Percentiles rank a stretch among this genome's conserved stretches.
phyloP scores from a whole-genome alignment of 2,329 filamentous ascomycete species.

The Periconia sp. region DNA sequence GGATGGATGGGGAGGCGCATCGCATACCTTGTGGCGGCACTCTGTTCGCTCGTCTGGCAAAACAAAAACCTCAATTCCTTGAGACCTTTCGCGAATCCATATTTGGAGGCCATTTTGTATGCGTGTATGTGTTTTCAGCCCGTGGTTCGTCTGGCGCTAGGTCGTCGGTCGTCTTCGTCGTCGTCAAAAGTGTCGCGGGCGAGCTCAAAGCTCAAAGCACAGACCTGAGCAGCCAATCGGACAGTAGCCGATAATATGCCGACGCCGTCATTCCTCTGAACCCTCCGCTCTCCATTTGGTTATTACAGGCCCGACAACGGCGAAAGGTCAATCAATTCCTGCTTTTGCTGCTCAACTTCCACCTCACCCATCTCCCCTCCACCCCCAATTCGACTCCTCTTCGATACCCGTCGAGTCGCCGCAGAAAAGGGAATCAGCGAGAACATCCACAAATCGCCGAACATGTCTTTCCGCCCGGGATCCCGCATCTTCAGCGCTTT shows the following conservation, averaged over 20 bases:
- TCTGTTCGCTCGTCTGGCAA: constrained; percentile 91
- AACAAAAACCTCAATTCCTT: constrained; percentile 97
- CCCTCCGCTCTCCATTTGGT: constrained; percentile 14
- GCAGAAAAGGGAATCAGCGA: constrained; percentile 1
- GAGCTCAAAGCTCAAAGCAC: constrained; percentile 19
- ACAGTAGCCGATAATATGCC: constrained; percentile 28
- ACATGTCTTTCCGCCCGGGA: constrained; percentile 60
- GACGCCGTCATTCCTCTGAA: constrained; percentile 12
- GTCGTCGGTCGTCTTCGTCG: constrained; percentile 12
- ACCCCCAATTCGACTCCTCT: constrained; percentile 1
- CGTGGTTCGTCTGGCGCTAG: neutral
- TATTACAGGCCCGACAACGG: constrained; percentile 9
- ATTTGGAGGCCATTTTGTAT: constrained; percentile 81
- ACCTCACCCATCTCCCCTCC: constrained; percentile 11
- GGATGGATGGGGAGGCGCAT: neutral
- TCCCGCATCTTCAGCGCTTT: constrained; percentile 60
- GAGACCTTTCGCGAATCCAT: constrained; percentile 83
- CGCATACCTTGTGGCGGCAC: constrained; percentile 79
- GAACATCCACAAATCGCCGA: constrained; percentile 19
- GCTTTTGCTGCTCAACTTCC: neutral
- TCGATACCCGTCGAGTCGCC: neutral
- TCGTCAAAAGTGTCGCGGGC: constrained; percentile 5
- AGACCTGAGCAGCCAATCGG: constrained; percentile 20
- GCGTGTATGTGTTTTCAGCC: constrained; percentile 1
- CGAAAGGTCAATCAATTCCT: neutral